phyloP scores from a whole-genome alignment of 1,284 basidiomycete genomes.

The Rhodotorula sp. region DNA sequence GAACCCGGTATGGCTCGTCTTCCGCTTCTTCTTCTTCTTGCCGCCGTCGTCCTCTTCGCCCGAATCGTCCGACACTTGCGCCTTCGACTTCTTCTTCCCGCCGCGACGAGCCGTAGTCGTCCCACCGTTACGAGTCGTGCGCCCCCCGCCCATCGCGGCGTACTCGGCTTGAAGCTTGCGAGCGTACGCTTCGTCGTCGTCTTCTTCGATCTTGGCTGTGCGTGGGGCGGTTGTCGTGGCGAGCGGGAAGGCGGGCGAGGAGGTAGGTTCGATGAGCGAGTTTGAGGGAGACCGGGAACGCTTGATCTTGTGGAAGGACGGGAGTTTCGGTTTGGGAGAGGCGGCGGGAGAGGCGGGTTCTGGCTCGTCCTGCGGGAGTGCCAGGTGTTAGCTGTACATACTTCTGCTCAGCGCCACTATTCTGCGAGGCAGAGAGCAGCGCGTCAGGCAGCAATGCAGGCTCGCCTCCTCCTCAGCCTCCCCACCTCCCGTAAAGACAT shows the following conservation, averaged over 20 bases:
- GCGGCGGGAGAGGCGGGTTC: background rate
- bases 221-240: background rate
- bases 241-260: constrained; percentile 16
- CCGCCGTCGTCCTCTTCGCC: constrained; percentile 11
- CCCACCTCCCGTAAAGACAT: constrained; percentile 11
- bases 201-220: background rate
- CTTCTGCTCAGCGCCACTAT: too few species aligned
- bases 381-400: too few species aligned
- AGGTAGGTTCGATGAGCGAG: background rate
- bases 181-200: constrained; percentile 3
- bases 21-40: constrained; percentile 17
- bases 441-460: background rate
- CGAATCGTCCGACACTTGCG: constrained; percentile 2
- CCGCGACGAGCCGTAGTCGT: background rate
- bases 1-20: constrained; percentile 19
- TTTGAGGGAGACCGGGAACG: background rate
- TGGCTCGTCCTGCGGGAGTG: background rate
- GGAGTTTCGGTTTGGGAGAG: constrained; percentile 10
- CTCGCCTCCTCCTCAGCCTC: background rate
- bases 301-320: constrained; percentile 7
- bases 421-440: too few species aligned
- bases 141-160: background rate
- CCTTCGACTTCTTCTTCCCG: constrained; percentile 23
- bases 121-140: background rate
- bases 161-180: background rate